A percentile compares a stretch with the other conserved stretches of the same genome.
These are phyloP conservation scores for Podila epicladia DNA, from an alignment of 192 early-diverging fungal species.

Conservation along the genomic window DNA sequence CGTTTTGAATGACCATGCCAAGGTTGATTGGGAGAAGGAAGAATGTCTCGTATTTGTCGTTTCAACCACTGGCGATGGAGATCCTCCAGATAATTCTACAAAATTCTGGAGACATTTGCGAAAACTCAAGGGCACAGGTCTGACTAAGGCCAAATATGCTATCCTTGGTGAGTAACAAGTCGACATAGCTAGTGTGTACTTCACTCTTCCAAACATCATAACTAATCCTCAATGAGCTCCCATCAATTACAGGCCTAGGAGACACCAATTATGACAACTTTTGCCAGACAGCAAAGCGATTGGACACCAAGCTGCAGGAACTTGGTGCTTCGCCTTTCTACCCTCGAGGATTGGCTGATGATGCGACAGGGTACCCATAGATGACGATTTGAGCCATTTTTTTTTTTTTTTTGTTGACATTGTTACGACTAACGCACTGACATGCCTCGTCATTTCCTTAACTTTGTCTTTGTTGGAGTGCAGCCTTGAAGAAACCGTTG, in stretches of 20 bases:
- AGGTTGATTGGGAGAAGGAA: slow-evolving; percentile 60
- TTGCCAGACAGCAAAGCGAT: slow-evolving; percentile 82
- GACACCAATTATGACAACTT: slow-evolving; percentile 97
- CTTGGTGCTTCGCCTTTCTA: slow-evolving; percentile 81
- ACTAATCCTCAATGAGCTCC: no score
- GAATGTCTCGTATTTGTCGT: slow-evolving; percentile 81
- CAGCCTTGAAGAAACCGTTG: slow-evolving; percentile 86
- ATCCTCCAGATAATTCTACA: slow-evolving; percentile 93
- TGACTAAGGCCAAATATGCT: slow-evolving; percentile 57
- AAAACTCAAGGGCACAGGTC: slow-evolving; percentile 70
- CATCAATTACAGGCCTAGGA: slow-evolving; percentile 73
- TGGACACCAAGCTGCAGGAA: slow-evolving; percentile 82
- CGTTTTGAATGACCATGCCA: slow-evolving; percentile 80
- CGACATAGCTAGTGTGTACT: no score
- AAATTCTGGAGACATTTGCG: slow-evolving; percentile 90
- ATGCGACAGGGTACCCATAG: slow-evolving; percentile 79
- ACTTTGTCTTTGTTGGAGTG: background rate
- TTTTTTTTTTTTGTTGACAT: background rate
- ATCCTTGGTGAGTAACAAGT: slow-evolving; percentile 42
- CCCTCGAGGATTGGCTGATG: slow-evolving; percentile 86
- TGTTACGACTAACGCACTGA: background rate
- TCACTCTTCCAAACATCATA: no score
- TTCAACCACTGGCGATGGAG: slow-evolving; percentile 96
- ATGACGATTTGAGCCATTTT: background rate
- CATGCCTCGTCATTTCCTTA: background rate